phyloP scores from a whole-genome alignment of 1,139 yeast species.

The Pichia kudriavzevii region DNA sequence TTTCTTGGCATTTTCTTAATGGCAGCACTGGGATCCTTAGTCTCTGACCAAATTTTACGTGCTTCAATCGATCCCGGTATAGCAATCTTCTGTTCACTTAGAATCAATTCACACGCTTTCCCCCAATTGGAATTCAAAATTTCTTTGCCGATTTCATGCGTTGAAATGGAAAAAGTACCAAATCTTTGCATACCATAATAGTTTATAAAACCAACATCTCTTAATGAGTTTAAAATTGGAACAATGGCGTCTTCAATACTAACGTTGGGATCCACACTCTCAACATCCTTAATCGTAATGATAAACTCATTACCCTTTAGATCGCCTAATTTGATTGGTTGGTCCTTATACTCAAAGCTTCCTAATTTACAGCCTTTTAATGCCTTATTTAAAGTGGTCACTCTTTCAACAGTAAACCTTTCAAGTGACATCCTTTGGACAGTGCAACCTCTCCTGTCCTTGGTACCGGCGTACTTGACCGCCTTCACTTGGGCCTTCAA shows the following conservation, averaged over 20 bases:
- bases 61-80: constrained; percentile 79
- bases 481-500: constrained; percentile 63
- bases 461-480: constrained; percentile 87
- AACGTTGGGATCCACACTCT: constrained; percentile 27
- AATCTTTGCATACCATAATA: constrained; percentile 97
- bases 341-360: constrained; percentile 61
- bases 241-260: constrained; percentile 39
- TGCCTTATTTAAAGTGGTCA: constrained; percentile 67
- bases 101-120: constrained; percentile 65
- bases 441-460: constrained; percentile 93
- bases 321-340: constrained; percentile 68
- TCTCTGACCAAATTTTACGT: constrained; percentile 72
- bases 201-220: constrained; percentile 73
- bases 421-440: constrained; percentile 74
- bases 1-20: constrained; percentile 74
- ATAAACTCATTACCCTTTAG: constrained; percentile 81
- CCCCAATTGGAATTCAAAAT: constrained; percentile 72
- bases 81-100: constrained; percentile 79
- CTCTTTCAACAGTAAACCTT: constrained; percentile 68
- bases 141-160: constrained; percentile 75
- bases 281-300: constrained; percentile 73
- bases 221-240: constrained; percentile 51
- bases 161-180: constrained; percentile 90
- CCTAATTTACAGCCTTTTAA: constrained; percentile 72
- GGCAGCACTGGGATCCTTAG: constrained; percentile 59